A percentile compares a stretch with the other conserved stretches of the same genome.
Conservation (phyloP, 441 rosid genomes). For the Adansonia madagascariensis region DNA sequence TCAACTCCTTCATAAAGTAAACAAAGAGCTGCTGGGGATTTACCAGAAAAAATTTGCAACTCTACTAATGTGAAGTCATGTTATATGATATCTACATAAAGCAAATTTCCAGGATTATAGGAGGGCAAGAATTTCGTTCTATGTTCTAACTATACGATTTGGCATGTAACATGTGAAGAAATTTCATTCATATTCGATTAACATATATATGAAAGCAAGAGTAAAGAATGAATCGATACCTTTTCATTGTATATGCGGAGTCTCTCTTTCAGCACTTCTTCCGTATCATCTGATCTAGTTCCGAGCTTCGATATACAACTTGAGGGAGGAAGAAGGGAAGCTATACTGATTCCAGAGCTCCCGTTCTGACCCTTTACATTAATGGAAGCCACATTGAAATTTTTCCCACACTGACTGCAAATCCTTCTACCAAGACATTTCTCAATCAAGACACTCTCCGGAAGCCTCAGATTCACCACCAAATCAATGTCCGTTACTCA, state of each 20-base stretch:
- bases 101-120: background rate
- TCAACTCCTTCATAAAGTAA: too few species aligned
- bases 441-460: slow-evolving; percentile 58
- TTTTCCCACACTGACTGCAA: slow-evolving; percentile 40
- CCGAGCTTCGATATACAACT: slow-evolving; percentile 66
- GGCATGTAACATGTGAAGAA: background rate
- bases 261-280: slow-evolving; percentile 64
- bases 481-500: slow-evolving; percentile 60
- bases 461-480: slow-evolving; percentile 68
- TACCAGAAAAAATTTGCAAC: background rate
- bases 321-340: slow-evolving; percentile 65
- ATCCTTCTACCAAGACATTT: slow-evolving; percentile 72
- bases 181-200: background rate
- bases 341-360: slow-evolving; percentile 56
- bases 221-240: slow-evolving; percentile 35
- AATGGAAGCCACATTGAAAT: slow-evolving; percentile 47
- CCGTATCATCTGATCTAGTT: slow-evolving; percentile 65
- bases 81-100: background rate
- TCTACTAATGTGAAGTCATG: background rate
- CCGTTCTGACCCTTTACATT: slow-evolving; percentile 57
- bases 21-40: too few species aligned
- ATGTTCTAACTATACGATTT: background rate
- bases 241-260: slow-evolving; percentile 59
- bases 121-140: slow-evolving; percentile 4
- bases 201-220: background rate